These are phyloP conservation scores for Porodaedalea pini DNA, from an alignment of 1,284 basidiomycete genomes.

Conservation along the genomic window DNA sequence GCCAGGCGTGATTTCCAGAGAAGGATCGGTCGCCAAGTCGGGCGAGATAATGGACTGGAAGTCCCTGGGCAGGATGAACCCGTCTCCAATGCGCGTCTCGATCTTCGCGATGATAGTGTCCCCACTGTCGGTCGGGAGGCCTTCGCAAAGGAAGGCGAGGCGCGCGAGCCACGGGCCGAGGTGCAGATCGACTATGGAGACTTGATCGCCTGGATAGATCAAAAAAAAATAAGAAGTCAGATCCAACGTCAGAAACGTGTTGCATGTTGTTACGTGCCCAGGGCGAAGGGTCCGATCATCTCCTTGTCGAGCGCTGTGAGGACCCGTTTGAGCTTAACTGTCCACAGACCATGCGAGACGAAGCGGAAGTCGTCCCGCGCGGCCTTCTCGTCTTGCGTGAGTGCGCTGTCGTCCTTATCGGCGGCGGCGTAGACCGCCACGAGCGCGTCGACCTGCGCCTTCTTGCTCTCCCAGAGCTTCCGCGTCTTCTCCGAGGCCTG, in stretches of 20 bases:
- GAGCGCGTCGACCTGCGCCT: constrained; percentile 42
- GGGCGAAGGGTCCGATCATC: constrained; percentile 66
- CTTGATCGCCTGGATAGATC: constrained; percentile 57
- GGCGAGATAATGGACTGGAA: constrained; percentile 23
- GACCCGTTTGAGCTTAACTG: constrained; percentile 40
- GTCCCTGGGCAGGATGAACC: constrained; percentile 44
- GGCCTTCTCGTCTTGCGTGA: constrained; percentile 31
- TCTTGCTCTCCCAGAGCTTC: constrained; percentile 54
- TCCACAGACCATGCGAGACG: constrained; percentile 40
- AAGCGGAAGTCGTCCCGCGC: constrained; percentile 36
- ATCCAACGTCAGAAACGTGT: not conserved
- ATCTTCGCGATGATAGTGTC: constrained; percentile 45
- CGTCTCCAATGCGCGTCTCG: constrained; percentile 47
- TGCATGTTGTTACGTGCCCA: constrained; percentile 46
- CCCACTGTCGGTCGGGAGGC: constrained; percentile 45
- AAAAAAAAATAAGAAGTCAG: constrained; percentile 27
- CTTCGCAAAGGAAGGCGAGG: constrained; percentile 57
- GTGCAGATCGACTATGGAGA: constrained; percentile 80
- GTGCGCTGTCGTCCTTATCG: constrained; percentile 38
- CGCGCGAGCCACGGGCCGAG: constrained; percentile 74
- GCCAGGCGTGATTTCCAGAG: constrained; percentile 20
- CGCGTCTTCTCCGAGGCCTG: constrained; percentile 60
- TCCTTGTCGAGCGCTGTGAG: constrained; percentile 49
- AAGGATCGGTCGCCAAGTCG: constrained; percentile 11
- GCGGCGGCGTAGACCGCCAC: constrained; percentile 45